Percentiles rank a stretch among this genome's conserved stretches.
Evolutionary conservation across 305 asterid genomes (phyloP).

Genomic region (Fraxinus sp.): DNA sequence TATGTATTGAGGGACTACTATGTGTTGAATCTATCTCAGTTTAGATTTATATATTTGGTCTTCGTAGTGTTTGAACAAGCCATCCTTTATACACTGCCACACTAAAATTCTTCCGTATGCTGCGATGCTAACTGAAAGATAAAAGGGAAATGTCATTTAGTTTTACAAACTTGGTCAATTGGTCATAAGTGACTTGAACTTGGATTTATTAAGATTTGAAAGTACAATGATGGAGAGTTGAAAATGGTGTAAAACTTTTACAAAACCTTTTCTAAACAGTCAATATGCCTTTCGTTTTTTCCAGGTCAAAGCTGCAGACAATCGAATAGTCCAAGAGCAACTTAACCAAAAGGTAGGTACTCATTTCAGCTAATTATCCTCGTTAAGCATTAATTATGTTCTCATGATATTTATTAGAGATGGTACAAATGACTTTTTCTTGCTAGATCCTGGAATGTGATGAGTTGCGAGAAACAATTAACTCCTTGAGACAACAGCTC

Average conservation of each 20-base stretch:
- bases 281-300: conserved; percentile 27
- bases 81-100: not conserved
- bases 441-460: conserved; percentile 70
- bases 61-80: not conserved
- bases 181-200: conserved; percentile 14
- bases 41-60: conserved; percentile 1
- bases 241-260: not conserved
- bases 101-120: not conserved
- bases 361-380: conserved; percentile 27
- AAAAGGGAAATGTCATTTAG: not conserved
- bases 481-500: conserved; percentile 63
- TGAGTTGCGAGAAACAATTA: conserved; percentile 64
- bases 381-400: not conserved
- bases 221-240: conserved; percentile 15
- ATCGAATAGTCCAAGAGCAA: conserved; percentile 90
- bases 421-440: conserved; percentile 10
- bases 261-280: conserved; percentile 6
- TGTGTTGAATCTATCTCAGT: not conserved
- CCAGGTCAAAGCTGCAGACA: conserved; percentile 95
- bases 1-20: not conserved
- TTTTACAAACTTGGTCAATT: not conserved
- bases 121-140: not conserved
- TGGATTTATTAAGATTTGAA: conserved; percentile 3
- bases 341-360: conserved; percentile 76
- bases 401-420: conserved; percentile 16